Evolutionary conservation across 805 yeast species (phyloP).

Genomic region (Ogataea haglerorum): DNA sequence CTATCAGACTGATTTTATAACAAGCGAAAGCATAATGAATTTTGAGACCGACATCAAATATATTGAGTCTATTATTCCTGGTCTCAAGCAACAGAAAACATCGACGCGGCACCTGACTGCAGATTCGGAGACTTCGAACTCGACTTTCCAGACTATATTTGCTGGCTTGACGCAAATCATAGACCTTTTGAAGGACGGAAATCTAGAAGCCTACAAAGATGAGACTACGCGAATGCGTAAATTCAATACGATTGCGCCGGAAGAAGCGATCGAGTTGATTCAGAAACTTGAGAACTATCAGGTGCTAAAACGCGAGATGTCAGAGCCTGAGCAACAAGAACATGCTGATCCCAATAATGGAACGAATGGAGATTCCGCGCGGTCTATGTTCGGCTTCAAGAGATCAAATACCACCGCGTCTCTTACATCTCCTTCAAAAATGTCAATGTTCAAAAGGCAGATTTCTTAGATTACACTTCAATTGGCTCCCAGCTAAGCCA

Average conservation of each 20-base stretch:
- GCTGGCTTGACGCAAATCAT: conserved; percentile 78
- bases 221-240: conserved; percentile 55
- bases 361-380: conserved; percentile 16
- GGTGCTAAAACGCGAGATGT: conserved; percentile 18
- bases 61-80: conserved; percentile 55
- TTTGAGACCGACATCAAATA: conserved; percentile 79
- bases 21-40: conserved; percentile 61
- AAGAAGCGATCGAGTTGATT: conserved; percentile 60
- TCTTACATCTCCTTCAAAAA: conserved; percentile 18
- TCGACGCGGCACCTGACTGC: conserved; percentile 16
- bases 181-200: conserved; percentile 62
- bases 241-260: conserved; percentile 71
- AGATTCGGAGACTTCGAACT: conserved; percentile 25
- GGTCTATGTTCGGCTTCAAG: conserved; percentile 28
- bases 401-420: conserved; percentile 19
- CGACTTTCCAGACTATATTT: conserved; percentile 68
- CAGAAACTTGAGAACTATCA: conserved; percentile 45
- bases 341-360: background rate
- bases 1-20: conserved; percentile 51
- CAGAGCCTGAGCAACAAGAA: conserved; percentile 5
- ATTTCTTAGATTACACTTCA: conserved; percentile 6
- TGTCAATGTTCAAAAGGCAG: conserved; percentile 16
- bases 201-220: conserved; percentile 60
- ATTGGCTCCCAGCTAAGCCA: conserved; percentile 85
- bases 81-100: conserved; percentile 28